Evolutionary conservation across 2,329 filamentous ascomycete genomes (phyloP), one percentile per base, ranked within the genome.

Genomic region (Penicillium sp.): DNA sequence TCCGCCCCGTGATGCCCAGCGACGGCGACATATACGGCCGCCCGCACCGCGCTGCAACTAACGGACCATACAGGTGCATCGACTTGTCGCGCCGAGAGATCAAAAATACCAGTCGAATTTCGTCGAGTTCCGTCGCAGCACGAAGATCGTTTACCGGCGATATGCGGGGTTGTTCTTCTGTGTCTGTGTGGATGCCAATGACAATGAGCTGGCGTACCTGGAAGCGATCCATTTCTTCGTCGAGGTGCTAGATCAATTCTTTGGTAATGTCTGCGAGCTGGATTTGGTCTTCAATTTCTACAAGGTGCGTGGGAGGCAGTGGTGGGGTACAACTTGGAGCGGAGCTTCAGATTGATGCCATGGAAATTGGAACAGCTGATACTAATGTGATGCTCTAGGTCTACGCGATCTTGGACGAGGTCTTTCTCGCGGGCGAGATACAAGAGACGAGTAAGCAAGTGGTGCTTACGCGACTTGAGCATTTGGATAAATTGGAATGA

Each of bases 41-140:
- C 20, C 46, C 44, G 29, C 39, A 37, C 33, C 49, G 24, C 17
- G 15, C 43, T 26, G 17, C 49, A 27, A 48, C 52, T 52, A 55
- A 61, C 37, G 15, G 54, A 50, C 40, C 5, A 26, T 42, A 26
- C 64, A 91, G 88, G 90, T 97, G 66, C 94, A 99, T 81, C 92
- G 94, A 58, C 91, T 99, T 63, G 93, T 99, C 55, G 94, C 94
- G 0, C 94, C 94, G 6, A 90, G 94, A 69, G 94, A 99, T 76
- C 94, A 99, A 72, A 99, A 99, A 73, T 96, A 99, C 80, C 94
- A 99, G 74, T 96, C 91, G 77, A 99, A 99, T 79, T 99, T 99
- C 69, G 94, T 99, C 81, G 94, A 99, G 65, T 87, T 87, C 63
- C 74, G 77, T 39, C 68, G 72, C 42, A 77, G 74, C 55, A 91